These are phyloP conservation scores for Plasmodium ovale DNA, from an alignment of 169 alveolate species.

Conservation along the genomic window DNA sequence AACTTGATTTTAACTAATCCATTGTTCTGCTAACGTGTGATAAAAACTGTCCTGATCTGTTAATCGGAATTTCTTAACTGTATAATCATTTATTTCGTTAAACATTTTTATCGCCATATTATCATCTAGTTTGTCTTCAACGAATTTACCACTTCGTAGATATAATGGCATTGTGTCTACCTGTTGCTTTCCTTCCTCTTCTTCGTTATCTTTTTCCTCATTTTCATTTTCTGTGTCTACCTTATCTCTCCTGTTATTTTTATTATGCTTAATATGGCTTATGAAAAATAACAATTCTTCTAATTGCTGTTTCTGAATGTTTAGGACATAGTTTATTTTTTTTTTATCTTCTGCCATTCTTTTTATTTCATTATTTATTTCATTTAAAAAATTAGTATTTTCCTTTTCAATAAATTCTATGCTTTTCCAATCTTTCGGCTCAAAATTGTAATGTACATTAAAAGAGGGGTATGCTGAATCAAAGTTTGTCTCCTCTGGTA, in stretches of 20 bases:
- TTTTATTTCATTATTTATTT: constrained; percentile 44
- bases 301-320: constrained; percentile 63
- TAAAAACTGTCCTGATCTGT: constrained; percentile 32
- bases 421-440: constrained; percentile 61
- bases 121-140: not conserved
- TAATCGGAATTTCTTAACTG: constrained; percentile 7
- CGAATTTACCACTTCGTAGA: constrained; percentile 37
- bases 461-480: constrained; percentile 62
- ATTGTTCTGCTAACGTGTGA: constrained; percentile 58
- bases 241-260: not conserved
- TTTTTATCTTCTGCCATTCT: constrained; percentile 56
- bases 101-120: not conserved
- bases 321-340: constrained; percentile 47
- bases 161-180: constrained; percentile 37
- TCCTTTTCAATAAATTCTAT: constrained; percentile 50
- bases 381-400: constrained; percentile 34
- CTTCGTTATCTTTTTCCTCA: too few relatives aligned
- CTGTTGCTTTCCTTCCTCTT: not conserved
- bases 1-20: constrained; percentile 15
- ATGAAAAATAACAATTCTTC: constrained; percentile 45
- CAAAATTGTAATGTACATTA: constrained; percentile 63
- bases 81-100: constrained; percentile 50
- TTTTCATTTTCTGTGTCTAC: not conserved
- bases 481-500: constrained; percentile 5
- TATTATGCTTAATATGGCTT: constrained; percentile 18